Percentiles rank a stretch among this genome's conserved stretches.
phyloP scores from a whole-genome alignment of 2,329 filamentous ascomycete genomes.

The Fusarium papillatum region DNA sequence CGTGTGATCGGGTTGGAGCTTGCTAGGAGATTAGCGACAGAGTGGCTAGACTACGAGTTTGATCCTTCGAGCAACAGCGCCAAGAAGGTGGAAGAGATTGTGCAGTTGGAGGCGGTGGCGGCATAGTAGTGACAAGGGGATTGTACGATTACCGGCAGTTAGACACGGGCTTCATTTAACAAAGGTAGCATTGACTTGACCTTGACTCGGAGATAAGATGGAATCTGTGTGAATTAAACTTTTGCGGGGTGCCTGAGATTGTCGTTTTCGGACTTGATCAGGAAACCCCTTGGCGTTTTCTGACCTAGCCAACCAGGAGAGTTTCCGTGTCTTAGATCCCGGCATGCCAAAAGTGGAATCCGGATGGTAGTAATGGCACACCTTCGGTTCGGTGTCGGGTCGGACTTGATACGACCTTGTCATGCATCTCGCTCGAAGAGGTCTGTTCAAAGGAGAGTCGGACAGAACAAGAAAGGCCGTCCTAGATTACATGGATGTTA shows the following conservation, averaged over 20 bases:
- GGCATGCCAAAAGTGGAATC: constrained; percentile 11
- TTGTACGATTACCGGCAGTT: neutral
- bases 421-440: neutral
- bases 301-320: constrained; percentile 1
- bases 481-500: neutral
- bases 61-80: constrained; percentile 68
- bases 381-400: constrained; percentile 2
- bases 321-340: neutral
- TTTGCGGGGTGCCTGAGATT: constrained; percentile 12
- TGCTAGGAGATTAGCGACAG: constrained; percentile 80
- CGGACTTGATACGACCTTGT: neutral
- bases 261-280: neutral
- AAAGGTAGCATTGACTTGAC: neutral
- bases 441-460: neutral
- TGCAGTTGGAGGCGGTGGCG: constrained; percentile 50
- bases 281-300: neutral
- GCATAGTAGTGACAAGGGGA: constrained; percentile 26
- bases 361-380: neutral
- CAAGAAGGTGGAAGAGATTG: constrained; percentile 60
- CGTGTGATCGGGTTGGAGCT: constrained; percentile 86
- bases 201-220: neutral
- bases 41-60: constrained; percentile 90
- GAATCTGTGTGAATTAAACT: constrained; percentile 1
- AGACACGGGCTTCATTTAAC: neutral
- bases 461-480: neutral